Base-by-base conservation (phyloP, 805 yeast species). In the Pichia sporocuriosa region DNA sequence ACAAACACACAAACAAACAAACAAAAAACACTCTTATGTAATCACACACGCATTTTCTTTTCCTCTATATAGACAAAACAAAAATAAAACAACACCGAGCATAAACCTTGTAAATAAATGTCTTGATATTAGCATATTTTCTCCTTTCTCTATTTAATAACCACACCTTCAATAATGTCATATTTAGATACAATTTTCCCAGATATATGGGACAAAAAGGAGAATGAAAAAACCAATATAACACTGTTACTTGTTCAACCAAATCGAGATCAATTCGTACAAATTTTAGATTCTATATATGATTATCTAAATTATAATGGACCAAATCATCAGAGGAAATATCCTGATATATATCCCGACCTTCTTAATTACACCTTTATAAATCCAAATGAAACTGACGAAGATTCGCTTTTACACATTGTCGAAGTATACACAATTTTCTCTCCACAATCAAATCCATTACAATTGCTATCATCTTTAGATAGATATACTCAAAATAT, bases 391-490 rank as follows among this genome's bases (percentile, higher is more conserved):
- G 13, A 15, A 7, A 12, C 7, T 8, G n/a, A 17, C 9, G 21
- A 15, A 22, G 24, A 27, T 13, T 29, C 30, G 4, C 11, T 20
- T 11, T 10, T 15, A 7, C 15, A n/a, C 12, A 19, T 3, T 15
- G 9, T 44, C 17, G 47, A 44, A 21, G 9, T 44, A 12, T 44
- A 36, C 31, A 39, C 47, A 19, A 36, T 44, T n/a, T 25, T 10
- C 12, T 29, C 28, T 21, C 30, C 35, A 10, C 7, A 26, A 21
- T 19, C 15, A 12, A n/a, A 23, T 12, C 13, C 15, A 19, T 9
- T 21, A 10, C 6, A 37, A 22, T 32, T 40, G 9, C 12, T 36
- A 17, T 29, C 32, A 0, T 6, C 22, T 6, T 32, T 41, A 21
- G 19, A 27, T 16, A 4, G 16, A 11, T 29, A 26, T n/a, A 9